Evolutionary conservation across 1,284 basidiomycete genomes (phyloP).

Genomic region (Phlebopus sp.): DNA sequence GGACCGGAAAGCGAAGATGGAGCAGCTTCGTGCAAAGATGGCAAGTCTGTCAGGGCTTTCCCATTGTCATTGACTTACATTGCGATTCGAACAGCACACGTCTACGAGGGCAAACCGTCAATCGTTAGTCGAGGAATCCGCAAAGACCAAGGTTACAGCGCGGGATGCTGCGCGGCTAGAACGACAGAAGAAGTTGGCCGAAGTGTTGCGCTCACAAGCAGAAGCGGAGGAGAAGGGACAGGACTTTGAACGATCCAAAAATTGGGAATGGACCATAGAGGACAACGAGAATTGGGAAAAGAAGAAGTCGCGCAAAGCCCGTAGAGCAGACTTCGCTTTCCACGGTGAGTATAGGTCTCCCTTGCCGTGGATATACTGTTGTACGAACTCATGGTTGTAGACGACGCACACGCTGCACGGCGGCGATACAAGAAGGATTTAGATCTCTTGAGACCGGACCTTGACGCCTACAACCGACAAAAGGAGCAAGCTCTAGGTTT

Average conservation of each 20-base stretch:
- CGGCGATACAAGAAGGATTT: slow-evolving; percentile 90
- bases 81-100: slow-evolving; percentile 50
- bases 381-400: slow-evolving; percentile 39
- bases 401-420: slow-evolving; percentile 86
- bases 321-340: slow-evolving; percentile 79
- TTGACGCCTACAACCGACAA: slow-evolving; percentile 81
- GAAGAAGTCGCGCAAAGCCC: slow-evolving; percentile 72
- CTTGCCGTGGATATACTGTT: slow-evolving; percentile 16
- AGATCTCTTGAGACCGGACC: slow-evolving; percentile 82
- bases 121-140: slow-evolving; percentile 79
- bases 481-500: slow-evolving; percentile 82
- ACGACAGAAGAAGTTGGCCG: slow-evolving; percentile 84
- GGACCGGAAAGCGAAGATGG: slow-evolving; percentile 75
- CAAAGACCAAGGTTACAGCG: slow-evolving; percentile 70
- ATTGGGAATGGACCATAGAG: slow-evolving; percentile 93
- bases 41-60: slow-evolving; percentile 41
- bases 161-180: slow-evolving; percentile 81
- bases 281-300: slow-evolving; percentile 95
- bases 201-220: slow-evolving; percentile 81
- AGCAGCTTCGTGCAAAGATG: slow-evolving; percentile 73
- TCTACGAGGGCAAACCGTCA: slow-evolving; percentile 80
- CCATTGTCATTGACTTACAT: slow-evolving; percentile 1
- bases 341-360: slow-evolving; percentile 48
- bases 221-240: slow-evolving; percentile 87
- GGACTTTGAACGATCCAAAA: slow-evolving; percentile 75